Conservation (phyloP, 2,329 filamentous ascomycete genomes). For the Anisogramma anomala region DNA sequence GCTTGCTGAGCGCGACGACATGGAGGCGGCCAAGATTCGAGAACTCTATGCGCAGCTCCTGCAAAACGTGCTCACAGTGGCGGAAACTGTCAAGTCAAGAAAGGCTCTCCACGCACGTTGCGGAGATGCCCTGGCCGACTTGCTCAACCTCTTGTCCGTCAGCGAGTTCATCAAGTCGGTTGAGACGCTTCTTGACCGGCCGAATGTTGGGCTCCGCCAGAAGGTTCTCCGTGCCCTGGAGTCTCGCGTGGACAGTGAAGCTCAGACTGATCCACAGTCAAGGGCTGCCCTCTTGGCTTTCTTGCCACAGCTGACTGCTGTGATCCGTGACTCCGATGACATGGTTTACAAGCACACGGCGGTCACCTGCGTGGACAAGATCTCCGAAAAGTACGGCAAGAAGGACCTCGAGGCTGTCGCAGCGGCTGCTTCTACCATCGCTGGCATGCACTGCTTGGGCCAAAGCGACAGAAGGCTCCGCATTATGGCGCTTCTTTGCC, state of each 20-base stretch:
- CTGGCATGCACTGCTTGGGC: conserved; percentile 64
- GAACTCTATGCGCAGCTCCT: conserved; percentile 58
- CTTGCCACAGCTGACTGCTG: conserved; percentile 63
- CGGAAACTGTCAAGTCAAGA: conserved; percentile 49
- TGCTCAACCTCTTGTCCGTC: conserved; percentile 78
- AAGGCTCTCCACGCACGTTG: conserved; percentile 45
- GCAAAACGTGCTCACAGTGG: conserved; percentile 53
- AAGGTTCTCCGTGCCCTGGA: conserved; percentile 76
- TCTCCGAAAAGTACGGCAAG: conserved; percentile 90
- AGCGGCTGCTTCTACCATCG: conserved; percentile 64
- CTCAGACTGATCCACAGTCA: conserved; percentile 55
- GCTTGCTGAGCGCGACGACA: conserved; percentile 50
- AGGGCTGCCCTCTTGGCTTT: conserved; percentile 65
- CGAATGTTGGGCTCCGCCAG: conserved; percentile 62
- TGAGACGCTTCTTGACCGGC: conserved; percentile 65
- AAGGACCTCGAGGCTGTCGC: conserved; percentile 71
- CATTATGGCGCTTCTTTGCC: conserved; percentile 74
- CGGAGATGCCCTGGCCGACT: conserved; percentile 61
- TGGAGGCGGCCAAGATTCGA: conserved; percentile 54
- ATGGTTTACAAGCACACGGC: conserved; percentile 72
- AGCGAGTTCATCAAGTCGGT: conserved; percentile 82
- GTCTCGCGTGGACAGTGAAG: conserved; percentile 62
- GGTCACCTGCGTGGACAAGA: conserved; percentile 81
- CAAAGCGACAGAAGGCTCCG: conserved; percentile 61
- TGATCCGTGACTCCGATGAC: conserved; percentile 62